A percentile compares a stretch with the other conserved stretches of the same genome.
Evolutionary conservation across 768 basidiomycete genomes (phyloP).

Genomic region (Podaxis pistillaris): DNA sequence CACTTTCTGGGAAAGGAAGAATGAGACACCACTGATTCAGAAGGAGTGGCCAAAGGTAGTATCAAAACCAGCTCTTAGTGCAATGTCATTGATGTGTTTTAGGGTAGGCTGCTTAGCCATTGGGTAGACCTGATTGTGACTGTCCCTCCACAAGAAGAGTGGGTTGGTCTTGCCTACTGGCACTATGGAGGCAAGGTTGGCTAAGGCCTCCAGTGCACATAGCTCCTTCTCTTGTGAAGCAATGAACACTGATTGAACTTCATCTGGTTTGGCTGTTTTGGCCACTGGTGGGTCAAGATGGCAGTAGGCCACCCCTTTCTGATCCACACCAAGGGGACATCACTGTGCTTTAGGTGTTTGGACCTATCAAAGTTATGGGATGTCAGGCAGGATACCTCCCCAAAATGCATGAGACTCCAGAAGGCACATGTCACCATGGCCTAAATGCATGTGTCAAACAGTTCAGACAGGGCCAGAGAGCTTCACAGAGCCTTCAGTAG

Average conservation of each 20-base stretch:
- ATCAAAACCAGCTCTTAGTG: slow-evolving; percentile 25
- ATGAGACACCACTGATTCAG: slow-evolving; percentile 40
- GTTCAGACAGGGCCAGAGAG: slow-evolving; percentile 21
- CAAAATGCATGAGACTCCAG: slow-evolving; percentile 38
- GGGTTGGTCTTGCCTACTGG: slow-evolving; percentile 28
- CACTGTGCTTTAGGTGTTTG: slow-evolving; percentile 24
- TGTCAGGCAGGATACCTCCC: slow-evolving; percentile 31
- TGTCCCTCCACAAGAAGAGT: slow-evolving; percentile 35
- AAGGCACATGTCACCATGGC: slow-evolving; percentile 35
- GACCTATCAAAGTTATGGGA: slow-evolving; percentile 17
- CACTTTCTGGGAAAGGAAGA: slow-evolving; percentile 29
- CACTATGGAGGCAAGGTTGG: slow-evolving; percentile 26
- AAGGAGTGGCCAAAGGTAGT: slow-evolving; percentile 41
- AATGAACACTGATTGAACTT: slow-evolving; percentile 30
- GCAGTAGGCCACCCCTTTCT: slow-evolving; percentile 25
- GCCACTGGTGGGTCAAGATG: slow-evolving; percentile 30
- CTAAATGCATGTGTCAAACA: slow-evolving; percentile 42
- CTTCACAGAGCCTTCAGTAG: slow-evolving; percentile 28
- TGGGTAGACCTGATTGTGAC: slow-evolving; percentile 23
- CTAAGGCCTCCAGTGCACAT: slow-evolving; percentile 30
- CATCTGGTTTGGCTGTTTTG: slow-evolving; percentile 33
- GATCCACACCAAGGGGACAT: slow-evolving; percentile 24
- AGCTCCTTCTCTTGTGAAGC: slow-evolving; percentile 18
- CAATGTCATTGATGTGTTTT: slow-evolving; percentile 28
- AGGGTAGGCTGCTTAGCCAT: slow-evolving; percentile 28